Percentiles rank a stretch among this genome's conserved stretches.
Evolutionary conservation across 306 rosid species (phyloP).

Genomic region (Styphnolobium japonicum): DNA sequence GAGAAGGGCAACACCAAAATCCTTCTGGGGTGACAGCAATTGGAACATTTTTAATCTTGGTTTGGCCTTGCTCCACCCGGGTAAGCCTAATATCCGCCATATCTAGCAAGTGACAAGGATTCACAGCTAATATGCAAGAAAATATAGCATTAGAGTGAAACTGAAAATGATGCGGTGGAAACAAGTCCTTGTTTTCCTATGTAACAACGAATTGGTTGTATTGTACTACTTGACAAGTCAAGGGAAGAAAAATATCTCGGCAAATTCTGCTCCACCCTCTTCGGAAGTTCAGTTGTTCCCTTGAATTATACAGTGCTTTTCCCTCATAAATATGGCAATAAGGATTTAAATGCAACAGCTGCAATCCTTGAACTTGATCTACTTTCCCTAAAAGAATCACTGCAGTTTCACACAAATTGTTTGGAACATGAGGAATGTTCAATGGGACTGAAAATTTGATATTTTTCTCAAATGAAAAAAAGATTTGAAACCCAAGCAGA

Average conservation of each 20-base stretch:
- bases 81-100: conserved; percentile 73
- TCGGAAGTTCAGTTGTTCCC: conserved; percentile 23
- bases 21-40: conserved; percentile 95
- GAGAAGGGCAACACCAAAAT: conserved; percentile 94
- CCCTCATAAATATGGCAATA: conserved; percentile 22
- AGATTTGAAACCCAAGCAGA: conserved; percentile 21
- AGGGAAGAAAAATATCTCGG: conserved; percentile 5
- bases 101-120: conserved; percentile 31
- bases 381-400: conserved; percentile 18
- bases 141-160: conserved; percentile 31
- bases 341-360: conserved; percentile 23
- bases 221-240: background rate
- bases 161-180: conserved; percentile 26
- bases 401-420: conserved; percentile 25
- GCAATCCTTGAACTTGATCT: conserved; percentile 34
- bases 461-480: conserved; percentile 19
- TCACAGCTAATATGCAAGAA: conserved; percentile 27
- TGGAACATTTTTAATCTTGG: conserved; percentile 85
- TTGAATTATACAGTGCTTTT: conserved; percentile 2
- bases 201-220: background rate
- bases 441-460: conserved; percentile 7
- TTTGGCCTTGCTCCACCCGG: conserved; percentile 67
- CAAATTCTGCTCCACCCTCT: background rate
- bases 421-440: conserved; percentile 27
- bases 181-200: conserved; percentile 14